A percentile compares a stretch with the other conserved stretches of the same genome.
These are phyloP conservation scores for Pythium brachiatum DNA, from an alignment of 352 stramenopile genomes.

Conservation along the genomic window DNA sequence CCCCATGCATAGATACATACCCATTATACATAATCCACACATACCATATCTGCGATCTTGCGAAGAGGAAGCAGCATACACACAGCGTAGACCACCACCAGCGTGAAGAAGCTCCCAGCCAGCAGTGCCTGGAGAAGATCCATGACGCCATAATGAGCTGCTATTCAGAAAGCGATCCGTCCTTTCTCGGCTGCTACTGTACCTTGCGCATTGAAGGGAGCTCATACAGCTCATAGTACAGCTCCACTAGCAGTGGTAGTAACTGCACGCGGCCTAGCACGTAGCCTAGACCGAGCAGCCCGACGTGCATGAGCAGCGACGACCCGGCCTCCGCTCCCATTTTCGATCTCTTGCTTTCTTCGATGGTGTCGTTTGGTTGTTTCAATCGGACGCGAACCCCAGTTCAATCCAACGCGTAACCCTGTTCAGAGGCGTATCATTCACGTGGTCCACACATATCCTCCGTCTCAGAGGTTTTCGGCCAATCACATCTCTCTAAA, in stretches of 20 bases:
- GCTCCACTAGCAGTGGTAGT: slow-evolving; percentile 40
- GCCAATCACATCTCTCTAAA: slow-evolving; percentile 9
- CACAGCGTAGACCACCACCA: slow-evolving; percentile 55
- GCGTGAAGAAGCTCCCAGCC: slow-evolving; percentile 30
- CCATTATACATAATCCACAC: slow-evolving; percentile 19
- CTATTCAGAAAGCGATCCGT: background rate
- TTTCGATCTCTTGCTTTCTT: slow-evolving; percentile 1
- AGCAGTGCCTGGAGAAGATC: slow-evolving; percentile 28
- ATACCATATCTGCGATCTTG: slow-evolving; percentile 43
- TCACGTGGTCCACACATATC: slow-evolving; percentile 15
- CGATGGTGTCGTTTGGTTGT: background rate
- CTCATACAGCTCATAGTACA: slow-evolving; percentile 45
- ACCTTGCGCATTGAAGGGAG: slow-evolving; percentile 53
- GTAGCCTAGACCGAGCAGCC: slow-evolving; percentile 60
- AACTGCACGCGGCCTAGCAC: slow-evolving; percentile 56
- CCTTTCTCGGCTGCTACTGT: background rate
- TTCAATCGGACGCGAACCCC: slow-evolving; percentile 22
- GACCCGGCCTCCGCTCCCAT: slow-evolving; percentile 44
- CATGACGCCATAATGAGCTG: background rate
- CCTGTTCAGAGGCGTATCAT: slow-evolving; percentile 14
- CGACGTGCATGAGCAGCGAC: slow-evolving; percentile 64
- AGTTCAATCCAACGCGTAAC: slow-evolving; percentile 12
- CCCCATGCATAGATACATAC: slow-evolving; percentile 20
- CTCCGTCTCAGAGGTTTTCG: slow-evolving; percentile 1
- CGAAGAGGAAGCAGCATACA: slow-evolving; percentile 52